Evolutionary conservation across 2,329 filamentous ascomycete species (phyloP).

Genomic region (Ceratocystis ficicola): DNA sequence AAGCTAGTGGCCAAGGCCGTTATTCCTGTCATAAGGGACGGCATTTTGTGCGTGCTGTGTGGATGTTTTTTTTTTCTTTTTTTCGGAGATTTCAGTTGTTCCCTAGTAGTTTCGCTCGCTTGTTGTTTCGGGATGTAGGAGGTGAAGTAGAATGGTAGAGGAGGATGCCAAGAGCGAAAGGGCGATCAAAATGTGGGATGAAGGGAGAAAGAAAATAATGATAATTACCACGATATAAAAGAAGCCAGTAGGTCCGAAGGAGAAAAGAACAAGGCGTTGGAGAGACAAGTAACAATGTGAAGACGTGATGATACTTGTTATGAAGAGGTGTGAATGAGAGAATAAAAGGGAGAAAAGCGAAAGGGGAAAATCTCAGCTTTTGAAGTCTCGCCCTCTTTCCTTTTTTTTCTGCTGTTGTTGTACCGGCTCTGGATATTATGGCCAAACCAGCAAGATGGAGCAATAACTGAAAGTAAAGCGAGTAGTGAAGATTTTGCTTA

Average conservation of each 20-base stretch:
- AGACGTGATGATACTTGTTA: background rate
- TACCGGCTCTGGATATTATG: background rate
- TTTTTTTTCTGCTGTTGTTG: background rate
- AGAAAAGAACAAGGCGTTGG: background rate
- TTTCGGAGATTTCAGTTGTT: slow-evolving; percentile 2
- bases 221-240: background rate
- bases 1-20: slow-evolving; percentile 25
- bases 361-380: background rate
- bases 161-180: background rate
- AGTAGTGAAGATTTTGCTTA: background rate
- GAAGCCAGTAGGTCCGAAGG: background rate
- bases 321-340: background rate
- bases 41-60: slow-evolving; percentile 5
- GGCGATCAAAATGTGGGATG: background rate
- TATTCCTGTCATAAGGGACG: slow-evolving; percentile 11
- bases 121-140: background rate
- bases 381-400: background rate
- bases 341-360: background rate
- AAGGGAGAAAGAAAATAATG: background rate
- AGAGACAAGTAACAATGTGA: background rate
- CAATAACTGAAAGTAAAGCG: slow-evolving; percentile 10
- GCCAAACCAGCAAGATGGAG: background rate
- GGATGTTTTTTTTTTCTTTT: background rate
- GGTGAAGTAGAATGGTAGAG: background rate
- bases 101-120: background rate